These are phyloP conservation scores for Zygnema circumcarinatum DNA, from an alignment of 139 green algal species.

Conservation along the genomic window DNA sequence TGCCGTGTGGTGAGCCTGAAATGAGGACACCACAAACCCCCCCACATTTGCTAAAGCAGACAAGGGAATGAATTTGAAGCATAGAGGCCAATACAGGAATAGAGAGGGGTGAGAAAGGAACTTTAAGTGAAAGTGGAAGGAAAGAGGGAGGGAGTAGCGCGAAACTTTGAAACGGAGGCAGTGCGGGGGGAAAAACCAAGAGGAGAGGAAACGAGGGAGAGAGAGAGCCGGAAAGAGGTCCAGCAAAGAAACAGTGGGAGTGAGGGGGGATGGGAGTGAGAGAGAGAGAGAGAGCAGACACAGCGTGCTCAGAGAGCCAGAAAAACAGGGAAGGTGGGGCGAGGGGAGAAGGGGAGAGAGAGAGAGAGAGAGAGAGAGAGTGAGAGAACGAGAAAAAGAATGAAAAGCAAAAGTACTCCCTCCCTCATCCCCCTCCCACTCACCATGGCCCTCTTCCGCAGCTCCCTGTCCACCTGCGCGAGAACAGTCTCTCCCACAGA, in stretches of 20 bases:
- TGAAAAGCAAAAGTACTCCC: neutral
- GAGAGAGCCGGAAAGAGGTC: too few relatives aligned
- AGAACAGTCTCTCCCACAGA: conserved; percentile 47
- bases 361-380: neutral
- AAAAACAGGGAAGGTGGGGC: too few relatives aligned
- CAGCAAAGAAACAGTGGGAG: too few relatives aligned
- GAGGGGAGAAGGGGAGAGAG: too few relatives aligned
- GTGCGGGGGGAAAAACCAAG: too few relatives aligned
- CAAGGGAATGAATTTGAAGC: too few relatives aligned
- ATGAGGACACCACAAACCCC: conserved; percentile 11
- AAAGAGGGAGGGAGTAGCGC: neutral
- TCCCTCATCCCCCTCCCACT: neutral
- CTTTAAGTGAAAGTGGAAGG: neutral
- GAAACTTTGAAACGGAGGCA: too few relatives aligned
- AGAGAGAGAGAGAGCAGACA: too few relatives aligned
- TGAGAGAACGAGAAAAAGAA: neutral
- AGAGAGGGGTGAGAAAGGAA: neutral
- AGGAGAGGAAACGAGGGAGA: too few relatives aligned
- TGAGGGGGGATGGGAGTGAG: too few relatives aligned
- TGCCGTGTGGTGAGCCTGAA: conserved; percentile 83
- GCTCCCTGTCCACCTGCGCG: conserved; percentile 71
- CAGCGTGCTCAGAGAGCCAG: too few relatives aligned
- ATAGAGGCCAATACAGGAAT: neutral
- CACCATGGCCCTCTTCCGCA: conserved; percentile 32
- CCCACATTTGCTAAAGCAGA: neutral